These are phyloP conservation scores for Saksenaea vasiformis DNA, from an alignment of 371 early-diverging fungal genomes.

Conservation along the genomic window DNA sequence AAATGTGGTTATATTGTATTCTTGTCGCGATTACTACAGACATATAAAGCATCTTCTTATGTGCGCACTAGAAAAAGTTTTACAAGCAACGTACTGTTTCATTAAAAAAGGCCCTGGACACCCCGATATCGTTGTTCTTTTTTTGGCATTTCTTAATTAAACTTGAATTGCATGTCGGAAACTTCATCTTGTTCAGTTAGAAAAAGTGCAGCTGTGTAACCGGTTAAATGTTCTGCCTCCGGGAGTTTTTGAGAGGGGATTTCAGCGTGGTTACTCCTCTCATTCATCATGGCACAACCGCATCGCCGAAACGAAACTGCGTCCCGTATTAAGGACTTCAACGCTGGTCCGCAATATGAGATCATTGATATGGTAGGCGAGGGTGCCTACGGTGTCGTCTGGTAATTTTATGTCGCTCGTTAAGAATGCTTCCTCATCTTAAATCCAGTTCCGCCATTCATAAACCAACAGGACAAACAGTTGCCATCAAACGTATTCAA, in stretches of 20 bases:
- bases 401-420: conserved; percentile 58
- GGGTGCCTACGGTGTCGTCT: conserved; percentile 70
- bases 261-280: not conserved
- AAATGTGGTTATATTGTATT: too few species aligned
- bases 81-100: too few species aligned
- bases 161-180: too few species aligned
- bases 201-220: not conserved
- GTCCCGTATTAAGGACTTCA: conserved; percentile 24
- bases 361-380: conserved; percentile 52
- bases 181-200: not conserved
- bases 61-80: too few species aligned
- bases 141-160: too few species aligned
- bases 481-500: conserved; percentile 92
- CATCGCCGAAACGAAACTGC: conserved; percentile 24
- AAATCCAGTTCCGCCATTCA: conserved; percentile 74
- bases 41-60: too few species aligned
- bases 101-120: too few species aligned
- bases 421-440: conserved; percentile 34
- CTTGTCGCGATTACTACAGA: too few species aligned
- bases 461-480: conserved; percentile 83
- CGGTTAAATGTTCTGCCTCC: not conserved
- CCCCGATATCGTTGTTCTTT: too few species aligned
- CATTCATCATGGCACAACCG: conserved; percentile 5
- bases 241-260: not conserved
- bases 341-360: conserved; percentile 30